Evolutionary conservation across 257 asterid genomes (phyloP).

Genomic region (Prunella vulgaris): DNA sequence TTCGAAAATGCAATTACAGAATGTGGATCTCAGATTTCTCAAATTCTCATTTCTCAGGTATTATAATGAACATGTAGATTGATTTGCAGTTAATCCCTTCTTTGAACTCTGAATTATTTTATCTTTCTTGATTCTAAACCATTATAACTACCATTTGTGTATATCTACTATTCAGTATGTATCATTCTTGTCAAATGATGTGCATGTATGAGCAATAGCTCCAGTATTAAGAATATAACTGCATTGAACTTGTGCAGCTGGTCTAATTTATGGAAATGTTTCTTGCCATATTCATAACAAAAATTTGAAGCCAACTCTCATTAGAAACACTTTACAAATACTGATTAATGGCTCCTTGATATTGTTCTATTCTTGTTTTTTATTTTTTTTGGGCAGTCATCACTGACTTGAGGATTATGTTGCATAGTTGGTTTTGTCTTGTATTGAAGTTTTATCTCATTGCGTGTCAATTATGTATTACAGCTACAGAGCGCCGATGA

Average conservation of each 20-base stretch:
- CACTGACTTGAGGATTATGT: constrained; percentile 6
- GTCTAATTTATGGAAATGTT: background rate
- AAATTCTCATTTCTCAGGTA: constrained; percentile 81
- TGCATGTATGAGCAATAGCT: background rate
- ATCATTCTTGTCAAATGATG: background rate
- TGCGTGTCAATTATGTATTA: constrained; percentile 25
- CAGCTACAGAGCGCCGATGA: constrained; percentile 68
- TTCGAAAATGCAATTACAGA: constrained; percentile 56
- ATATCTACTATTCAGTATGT: background rate
- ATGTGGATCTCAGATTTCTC: constrained; percentile 60
- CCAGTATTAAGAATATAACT: background rate
- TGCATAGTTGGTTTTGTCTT: background rate
- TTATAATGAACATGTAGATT: constrained; percentile 17
- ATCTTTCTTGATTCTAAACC: background rate
- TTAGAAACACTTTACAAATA: background rate
- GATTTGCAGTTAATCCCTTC: background rate
- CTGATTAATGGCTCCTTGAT: background rate
- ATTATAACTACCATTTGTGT: background rate
- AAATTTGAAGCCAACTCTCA: background rate
- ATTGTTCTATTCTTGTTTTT: background rate
- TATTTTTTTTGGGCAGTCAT: background rate
- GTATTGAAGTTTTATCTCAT: constrained; percentile 5
- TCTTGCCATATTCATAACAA: background rate
- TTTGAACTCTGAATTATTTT: background rate
- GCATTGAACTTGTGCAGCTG: background rate